Percentiles rank a stretch among this genome's conserved stretches.
These are phyloP conservation scores for Corylus americana DNA, from an alignment of 306 rosid species.

Conservation along the genomic window DNA sequence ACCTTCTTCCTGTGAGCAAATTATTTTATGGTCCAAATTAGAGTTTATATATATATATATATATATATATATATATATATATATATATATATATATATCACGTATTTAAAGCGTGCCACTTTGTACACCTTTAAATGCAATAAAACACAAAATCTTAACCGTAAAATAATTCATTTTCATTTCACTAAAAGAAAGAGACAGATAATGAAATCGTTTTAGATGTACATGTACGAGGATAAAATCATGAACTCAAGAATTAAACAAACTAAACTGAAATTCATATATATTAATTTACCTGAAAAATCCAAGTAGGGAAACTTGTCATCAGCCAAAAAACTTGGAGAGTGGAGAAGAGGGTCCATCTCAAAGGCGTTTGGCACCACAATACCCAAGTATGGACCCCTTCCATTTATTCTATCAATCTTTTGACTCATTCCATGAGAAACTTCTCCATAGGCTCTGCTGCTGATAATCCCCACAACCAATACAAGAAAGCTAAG, in stretches of 20 bases:
- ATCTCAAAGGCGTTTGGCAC: slow-evolving; percentile 74
- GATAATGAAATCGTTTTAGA: not conserved
- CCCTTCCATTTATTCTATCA: slow-evolving; percentile 38
- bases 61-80: too few relatives aligned
- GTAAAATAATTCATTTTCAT: too few relatives aligned
- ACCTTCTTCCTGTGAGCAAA: slow-evolving; percentile 55
- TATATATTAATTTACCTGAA: slow-evolving; percentile 33
- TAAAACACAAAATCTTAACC: too few relatives aligned
- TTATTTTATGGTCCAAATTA: not conserved
- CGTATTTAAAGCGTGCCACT: too few relatives aligned
- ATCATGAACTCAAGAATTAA: not conserved
- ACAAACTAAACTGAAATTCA: not conserved
- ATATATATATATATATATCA: too few relatives aligned
- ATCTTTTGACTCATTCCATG: slow-evolving; percentile 35
- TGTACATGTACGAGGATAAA: not conserved
- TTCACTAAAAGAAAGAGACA: too few relatives aligned
- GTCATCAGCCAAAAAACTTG: slow-evolving; percentile 39
- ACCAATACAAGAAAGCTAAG: slow-evolving; percentile 33
- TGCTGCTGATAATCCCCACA: slow-evolving; percentile 29
- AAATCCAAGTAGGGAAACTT: slow-evolving; percentile 53
- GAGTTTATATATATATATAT: too few relatives aligned
- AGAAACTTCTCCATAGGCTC: slow-evolving; percentile 40
- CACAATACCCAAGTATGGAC: slow-evolving; percentile 73
- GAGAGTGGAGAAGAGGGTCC: slow-evolving; percentile 72
- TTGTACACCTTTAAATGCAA: too few relatives aligned